These are phyloP conservation scores for Acanthamoeba triangularis DNA, from an alignment of 208 protist genomes.

Conservation along the genomic window DNA sequence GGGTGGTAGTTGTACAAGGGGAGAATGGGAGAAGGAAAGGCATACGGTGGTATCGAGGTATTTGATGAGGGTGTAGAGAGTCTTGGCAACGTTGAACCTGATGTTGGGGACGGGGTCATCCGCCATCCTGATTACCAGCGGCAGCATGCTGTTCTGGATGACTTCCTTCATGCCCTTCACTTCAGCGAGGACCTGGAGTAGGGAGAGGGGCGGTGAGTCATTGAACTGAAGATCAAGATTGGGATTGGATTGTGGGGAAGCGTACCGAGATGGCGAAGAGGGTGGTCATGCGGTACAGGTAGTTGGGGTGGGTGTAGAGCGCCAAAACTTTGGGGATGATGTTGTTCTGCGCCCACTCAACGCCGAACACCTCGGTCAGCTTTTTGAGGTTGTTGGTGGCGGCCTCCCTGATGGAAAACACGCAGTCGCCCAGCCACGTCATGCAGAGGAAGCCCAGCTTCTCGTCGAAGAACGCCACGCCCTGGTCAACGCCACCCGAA, in stretches of 20 bases:
- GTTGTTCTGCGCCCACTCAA: conserved; percentile 91
- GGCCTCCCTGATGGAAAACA: conserved; percentile 93
- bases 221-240: no score
- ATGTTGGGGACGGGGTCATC: conserved; percentile 93
- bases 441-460: conserved; percentile 92
- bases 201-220: background rate
- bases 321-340: conserved; percentile 93
- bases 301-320: conserved; percentile 91
- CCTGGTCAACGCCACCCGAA: conserved; percentile 70
- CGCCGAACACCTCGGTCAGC: conserved; percentile 92
- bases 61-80: conserved; percentile 86
- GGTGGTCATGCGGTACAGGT: conserved; percentile 94
- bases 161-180: conserved; percentile 80
- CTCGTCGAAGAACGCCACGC: conserved; percentile 94
- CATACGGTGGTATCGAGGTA: conserved; percentile 76
- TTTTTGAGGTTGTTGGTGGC: conserved; percentile 92
- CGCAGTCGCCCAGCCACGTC: conserved; percentile 93
- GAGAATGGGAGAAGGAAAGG: background rate
- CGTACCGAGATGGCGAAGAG: conserved; percentile 91
- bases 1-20: background rate
- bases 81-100: conserved; percentile 94
- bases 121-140: conserved; percentile 88
- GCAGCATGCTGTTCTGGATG: conserved; percentile 87
- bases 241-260: background rate
- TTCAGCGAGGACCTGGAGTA: conserved; percentile 56